A percentile compares a stretch with the other conserved stretches of the same genome.
phyloP scores from a whole-genome alignment of 495 filamentous ascomycete species.

The Penicillium atrosanguineum region DNA sequence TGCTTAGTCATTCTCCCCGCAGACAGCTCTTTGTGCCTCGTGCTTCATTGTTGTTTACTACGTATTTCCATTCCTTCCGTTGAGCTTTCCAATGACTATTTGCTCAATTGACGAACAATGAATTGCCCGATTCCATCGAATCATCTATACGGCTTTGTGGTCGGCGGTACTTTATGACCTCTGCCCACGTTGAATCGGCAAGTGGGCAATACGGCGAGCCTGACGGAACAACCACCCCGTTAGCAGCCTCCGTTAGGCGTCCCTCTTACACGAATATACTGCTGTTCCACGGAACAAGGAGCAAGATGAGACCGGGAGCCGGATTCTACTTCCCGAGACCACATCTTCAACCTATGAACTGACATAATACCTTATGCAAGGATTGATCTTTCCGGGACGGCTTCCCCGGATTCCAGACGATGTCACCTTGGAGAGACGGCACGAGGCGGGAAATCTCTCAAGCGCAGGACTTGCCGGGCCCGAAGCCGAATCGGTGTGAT shows the following conservation, averaged over 20 bases:
- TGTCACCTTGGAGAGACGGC: background rate
- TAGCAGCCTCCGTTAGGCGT: background rate
- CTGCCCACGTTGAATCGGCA: background rate
- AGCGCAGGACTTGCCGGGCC: background rate
- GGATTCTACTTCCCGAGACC: slow-evolving; percentile 15
- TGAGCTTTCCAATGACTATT: background rate
- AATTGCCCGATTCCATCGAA: background rate
- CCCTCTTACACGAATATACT: too few relatives aligned
- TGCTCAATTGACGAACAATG: background rate
- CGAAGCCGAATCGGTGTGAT: slow-evolving; percentile 5
- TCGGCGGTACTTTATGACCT: background rate
- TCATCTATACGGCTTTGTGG: background rate
- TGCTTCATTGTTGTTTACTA: too few relatives aligned
- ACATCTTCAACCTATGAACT: background rate
- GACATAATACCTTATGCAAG: background rate
- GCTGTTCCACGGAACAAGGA: too few relatives aligned
- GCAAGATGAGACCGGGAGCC: background rate
- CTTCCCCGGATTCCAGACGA: slow-evolving; percentile 5
- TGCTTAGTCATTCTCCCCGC: slow-evolving; percentile 19
- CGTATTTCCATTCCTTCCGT: too few relatives aligned
- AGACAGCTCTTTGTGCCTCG: slow-evolving; percentile 4
- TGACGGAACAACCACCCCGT: background rate
- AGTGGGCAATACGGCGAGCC: background rate
- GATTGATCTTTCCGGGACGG: background rate
- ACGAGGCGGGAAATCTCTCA: background rate